Evolutionary conservation across 2,329 filamentous ascomycete genomes (phyloP), one percentile per base, ranked within the genome.

Genomic region (Cercospora brassicicola): DNA sequence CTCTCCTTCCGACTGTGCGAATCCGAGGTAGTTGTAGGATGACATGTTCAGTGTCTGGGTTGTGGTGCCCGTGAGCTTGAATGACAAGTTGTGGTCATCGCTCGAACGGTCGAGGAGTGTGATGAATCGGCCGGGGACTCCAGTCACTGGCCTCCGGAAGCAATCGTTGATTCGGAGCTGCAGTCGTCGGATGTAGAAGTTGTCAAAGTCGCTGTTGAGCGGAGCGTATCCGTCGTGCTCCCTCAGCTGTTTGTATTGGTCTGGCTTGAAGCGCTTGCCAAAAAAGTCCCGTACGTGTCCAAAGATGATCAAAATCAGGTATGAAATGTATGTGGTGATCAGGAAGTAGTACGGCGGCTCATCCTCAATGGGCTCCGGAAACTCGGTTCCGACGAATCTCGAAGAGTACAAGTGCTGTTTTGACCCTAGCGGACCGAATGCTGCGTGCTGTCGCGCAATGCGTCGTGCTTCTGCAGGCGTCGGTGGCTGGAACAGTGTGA

Each of bases 11-110:
- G 95, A 97, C 80, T 99, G 95, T 62, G 95, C 95, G 76, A 99
- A 99, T 53, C 95, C 95, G 26, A 99, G 91, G 79, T 99, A 99
- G 82, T 99, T 99, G 86, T 99, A 99, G 1, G 95, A 99, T 83
- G 94, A 97, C 90, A 99, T 91, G 82, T 99, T 99, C 75, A 99
- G 84, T 0, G 95, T 98, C 81, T 99, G 93, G 1, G 94, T 98
- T 67, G 88, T 90, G 59, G 93, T 96, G 67, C 95, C 95, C 1
- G 92, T 94, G 80, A 93, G 89, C 78, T 91, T 88, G 84, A 97
- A 99, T 67, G 91, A 90, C 76, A 90, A 87, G 82, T 99, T 99
- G 84, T 92, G 93, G 78, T 99, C 93, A 77, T 94, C 87, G 2
- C 94, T 96, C 74, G 88, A 90, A 77, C 95, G 92, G 80, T 98